phyloP scores from a whole-genome alignment of 2,329 filamentous ascomycete genomes.

The Exophiala dermatitidis region DNA sequence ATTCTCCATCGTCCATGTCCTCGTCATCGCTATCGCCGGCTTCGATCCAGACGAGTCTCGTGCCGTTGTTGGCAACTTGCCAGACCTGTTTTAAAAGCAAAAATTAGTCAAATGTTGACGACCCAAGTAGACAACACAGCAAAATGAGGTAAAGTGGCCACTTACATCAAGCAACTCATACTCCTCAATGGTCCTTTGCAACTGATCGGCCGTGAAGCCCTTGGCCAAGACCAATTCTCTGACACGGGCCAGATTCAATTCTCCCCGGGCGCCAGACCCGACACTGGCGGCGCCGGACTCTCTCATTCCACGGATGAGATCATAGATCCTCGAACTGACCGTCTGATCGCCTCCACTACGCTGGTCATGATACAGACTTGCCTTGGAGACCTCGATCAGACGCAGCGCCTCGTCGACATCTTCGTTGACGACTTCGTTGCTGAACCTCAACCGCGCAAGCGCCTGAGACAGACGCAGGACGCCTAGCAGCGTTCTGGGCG shows the following conservation, averaged over 20 bases:
- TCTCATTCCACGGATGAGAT: slow-evolving; percentile 80
- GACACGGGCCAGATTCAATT: slow-evolving; percentile 81
- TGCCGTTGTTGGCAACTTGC: slow-evolving; percentile 67
- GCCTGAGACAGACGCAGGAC: slow-evolving; percentile 90
- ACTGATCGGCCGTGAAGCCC: slow-evolving; percentile 93
- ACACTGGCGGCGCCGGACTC: slow-evolving; percentile 76
- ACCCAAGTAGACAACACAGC: no score
- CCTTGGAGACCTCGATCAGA: slow-evolving; percentile 87
- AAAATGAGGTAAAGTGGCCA: slow-evolving; percentile 31
- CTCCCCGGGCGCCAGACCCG: slow-evolving; percentile 58
- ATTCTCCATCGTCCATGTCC: slow-evolving; percentile 18
- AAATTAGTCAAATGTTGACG: background rate
- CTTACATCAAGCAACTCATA: slow-evolving; percentile 85
- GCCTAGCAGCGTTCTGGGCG: slow-evolving; percentile 85
- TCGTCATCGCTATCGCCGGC: slow-evolving; percentile 43
- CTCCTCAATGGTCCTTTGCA: slow-evolving; percentile 77
- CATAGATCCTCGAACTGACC: slow-evolving; percentile 85
- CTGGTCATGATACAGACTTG: slow-evolving; percentile 69
- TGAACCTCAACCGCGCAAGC: slow-evolving; percentile 84
- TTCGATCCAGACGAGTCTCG: slow-evolving; percentile 64
- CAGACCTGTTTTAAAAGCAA: slow-evolving; percentile 52
- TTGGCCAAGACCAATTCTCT: slow-evolving; percentile 88
- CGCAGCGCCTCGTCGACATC: slow-evolving; percentile 94
- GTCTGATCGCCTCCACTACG: slow-evolving; percentile 61
- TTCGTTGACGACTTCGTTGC: slow-evolving; percentile 73